Base-by-base conservation (phyloP, 169 alveolate species). In the Perkinsus olseni region DNA sequence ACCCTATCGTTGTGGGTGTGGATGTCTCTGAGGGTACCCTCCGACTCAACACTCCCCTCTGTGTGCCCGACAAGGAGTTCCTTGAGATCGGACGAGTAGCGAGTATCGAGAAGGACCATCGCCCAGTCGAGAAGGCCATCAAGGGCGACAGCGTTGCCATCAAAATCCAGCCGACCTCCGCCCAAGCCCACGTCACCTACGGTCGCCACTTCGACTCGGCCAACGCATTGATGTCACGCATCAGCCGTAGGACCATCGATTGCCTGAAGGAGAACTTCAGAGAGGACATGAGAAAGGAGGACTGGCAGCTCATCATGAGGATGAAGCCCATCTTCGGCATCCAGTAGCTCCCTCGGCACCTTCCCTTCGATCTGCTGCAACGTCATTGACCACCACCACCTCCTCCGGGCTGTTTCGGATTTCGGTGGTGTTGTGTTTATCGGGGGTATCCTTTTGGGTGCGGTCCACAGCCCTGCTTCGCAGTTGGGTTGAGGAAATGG, bases 1-100 rank as follows among this genome's bases (percentile, higher is more conserved):
- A 98, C 94, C 99, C 99, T 10, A 96, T 99, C 39, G 97, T 99
- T 74, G 94, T 99, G 38, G 99, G 99, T 6, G 99, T 98, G 38
- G 97, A 96, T 93, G 99, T 98, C 13, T 98, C 97, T 74, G 97
- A 97, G 93, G 99, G 99, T 31, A 95, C 98, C 34, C 95, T 99
- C 39, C 98, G 98, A 93, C 95, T 98, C n/a, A 99, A 99, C 38
- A 99, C 99, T 28, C 99, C 99, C 39, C 95, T 99, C 31, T 98
- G 98, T 92, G 97, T 98, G 91, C 98, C 98, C 17, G 98, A 98
- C 92, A 97, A 98, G 95, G 97, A 95, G 24, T 95, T 97, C 93
- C 93, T 98, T 92, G 97, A 96, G 95, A 97, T 99, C 17, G 99
- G 99, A 6, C 96, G 97, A 31, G 99, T 99, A 13, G 99, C 97